Evolutionary conservation across 2,329 filamentous ascomycete species (phyloP).

Genomic region (Blumeria graminis): DNA sequence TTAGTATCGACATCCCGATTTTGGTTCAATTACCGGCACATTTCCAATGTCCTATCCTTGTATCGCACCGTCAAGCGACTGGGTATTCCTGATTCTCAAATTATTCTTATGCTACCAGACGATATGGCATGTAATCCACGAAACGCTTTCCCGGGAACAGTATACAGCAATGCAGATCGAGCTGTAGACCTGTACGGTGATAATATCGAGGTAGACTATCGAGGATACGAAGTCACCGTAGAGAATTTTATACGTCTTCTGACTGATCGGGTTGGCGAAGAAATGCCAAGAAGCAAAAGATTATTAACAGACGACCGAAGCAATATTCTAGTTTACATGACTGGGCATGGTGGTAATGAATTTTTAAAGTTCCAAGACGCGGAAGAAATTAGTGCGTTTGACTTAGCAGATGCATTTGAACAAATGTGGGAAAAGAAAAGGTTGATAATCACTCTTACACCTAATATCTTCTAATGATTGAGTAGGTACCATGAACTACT

Average conservation of each 20-base stretch:
- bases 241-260: constrained; percentile 94
- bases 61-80: constrained; percentile 96
- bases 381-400: constrained; percentile 90
- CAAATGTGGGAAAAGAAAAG: constrained; percentile 99
- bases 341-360: constrained; percentile 89
- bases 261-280: constrained; percentile 81
- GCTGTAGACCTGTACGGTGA: constrained; percentile 92
- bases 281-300: constrained; percentile 85
- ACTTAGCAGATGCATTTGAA: constrained; percentile 88
- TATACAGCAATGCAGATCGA: constrained; percentile 94
- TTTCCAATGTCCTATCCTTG: constrained; percentile 89
- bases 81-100: constrained; percentile 93
- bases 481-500: constrained; percentile 77
- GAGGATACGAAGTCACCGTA: constrained; percentile 94
- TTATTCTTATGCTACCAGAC: constrained; percentile 98
- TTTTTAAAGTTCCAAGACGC: constrained; percentile 97
- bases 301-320: constrained; percentile 83
- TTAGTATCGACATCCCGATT: constrained; percentile 96
- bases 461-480: not conserved
- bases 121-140: constrained; percentile 99
- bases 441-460: constrained; percentile 15
- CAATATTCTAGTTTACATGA: constrained; percentile 98
- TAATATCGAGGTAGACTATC: constrained; percentile 96
- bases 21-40: constrained; percentile 99
- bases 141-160: constrained; percentile 90